phyloP scores from a whole-genome alignment of 768 basidiomycete species.

The Udeniomyces megalosporus region DNA sequence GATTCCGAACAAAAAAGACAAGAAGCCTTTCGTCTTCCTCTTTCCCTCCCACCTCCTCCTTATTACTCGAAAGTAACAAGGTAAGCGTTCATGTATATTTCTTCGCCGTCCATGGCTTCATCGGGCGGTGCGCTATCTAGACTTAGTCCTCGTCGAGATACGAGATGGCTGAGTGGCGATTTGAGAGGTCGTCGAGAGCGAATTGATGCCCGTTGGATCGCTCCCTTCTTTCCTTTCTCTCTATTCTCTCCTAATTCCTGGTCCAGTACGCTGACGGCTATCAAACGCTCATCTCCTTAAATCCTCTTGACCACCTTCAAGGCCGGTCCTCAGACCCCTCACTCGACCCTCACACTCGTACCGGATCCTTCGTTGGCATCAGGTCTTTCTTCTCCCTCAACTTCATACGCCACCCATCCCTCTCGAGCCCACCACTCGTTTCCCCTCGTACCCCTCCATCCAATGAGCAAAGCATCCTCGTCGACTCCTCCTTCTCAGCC shows the following conservation, averaged over 20 bases:
- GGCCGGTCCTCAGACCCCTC: not conserved
- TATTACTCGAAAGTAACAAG: too few relatives aligned
- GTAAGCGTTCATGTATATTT: not conserved
- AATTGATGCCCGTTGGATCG: too few relatives aligned
- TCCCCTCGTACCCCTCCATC: constrained; percentile 22
- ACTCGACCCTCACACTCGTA: not conserved
- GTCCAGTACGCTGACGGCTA: too few relatives aligned
- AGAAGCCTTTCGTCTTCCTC: too few relatives aligned
- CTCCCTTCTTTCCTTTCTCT: not conserved
- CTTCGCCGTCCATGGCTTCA: not conserved
- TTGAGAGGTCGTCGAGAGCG: too few relatives aligned
- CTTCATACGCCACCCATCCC: not conserved
- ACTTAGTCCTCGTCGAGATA: too few relatives aligned
- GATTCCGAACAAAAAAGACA: too few relatives aligned
- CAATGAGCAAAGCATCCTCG: constrained; percentile 82
- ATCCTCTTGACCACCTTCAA: not conserved
- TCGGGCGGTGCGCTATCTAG: too few relatives aligned
- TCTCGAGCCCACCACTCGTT: not conserved
- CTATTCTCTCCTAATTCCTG: not conserved
- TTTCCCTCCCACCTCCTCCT: too few relatives aligned
- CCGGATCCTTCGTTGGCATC: not conserved
- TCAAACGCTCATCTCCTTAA: not conserved
- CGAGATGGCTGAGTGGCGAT: too few relatives aligned
- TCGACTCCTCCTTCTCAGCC: constrained; percentile 43
- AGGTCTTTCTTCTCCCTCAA: not conserved